Conservation (phyloP, 2,329 filamentous ascomycete species). For the Alternaria incomplexa region DNA sequence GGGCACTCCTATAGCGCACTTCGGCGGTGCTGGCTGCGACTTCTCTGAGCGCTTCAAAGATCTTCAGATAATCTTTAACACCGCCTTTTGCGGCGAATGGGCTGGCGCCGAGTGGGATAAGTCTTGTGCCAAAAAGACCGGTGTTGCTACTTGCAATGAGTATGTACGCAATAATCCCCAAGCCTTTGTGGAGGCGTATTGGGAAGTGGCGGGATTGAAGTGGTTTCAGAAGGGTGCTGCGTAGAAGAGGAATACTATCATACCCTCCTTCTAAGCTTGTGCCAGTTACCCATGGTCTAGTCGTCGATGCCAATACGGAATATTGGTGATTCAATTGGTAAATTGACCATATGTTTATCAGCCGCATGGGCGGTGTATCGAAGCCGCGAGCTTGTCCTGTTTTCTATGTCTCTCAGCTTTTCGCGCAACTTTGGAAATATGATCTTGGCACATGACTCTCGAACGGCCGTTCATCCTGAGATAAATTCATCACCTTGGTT, state of each 20-base stretch:
- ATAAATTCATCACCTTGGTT: too few species aligned
- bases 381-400: neutral
- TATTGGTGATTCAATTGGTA: neutral
- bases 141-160: conserved; percentile 55
- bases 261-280: neutral
- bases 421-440: too few species aligned
- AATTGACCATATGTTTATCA: neutral
- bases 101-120: conserved; percentile 64
- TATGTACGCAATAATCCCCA: conserved; percentile 41
- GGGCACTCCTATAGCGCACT: conserved; percentile 41
- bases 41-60: conserved; percentile 54
- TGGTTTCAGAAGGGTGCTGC: conserved; percentile 30
- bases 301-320: neutral
- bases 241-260: neutral
- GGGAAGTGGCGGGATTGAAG: conserved; percentile 41
- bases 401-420: too few species aligned
- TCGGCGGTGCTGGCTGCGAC: conserved; percentile 47
- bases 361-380: too few species aligned
- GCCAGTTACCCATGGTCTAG: neutral
- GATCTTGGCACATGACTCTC: too few species aligned
- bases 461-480: too few species aligned
- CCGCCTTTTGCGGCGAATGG: conserved; percentile 62
- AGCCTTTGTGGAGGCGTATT: conserved; percentile 41
- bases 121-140: conserved; percentile 36
- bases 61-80: conserved; percentile 53